phyloP scores from a whole-genome alignment of 306 rosid species.

The apple (Malus domestica) region DNA sequence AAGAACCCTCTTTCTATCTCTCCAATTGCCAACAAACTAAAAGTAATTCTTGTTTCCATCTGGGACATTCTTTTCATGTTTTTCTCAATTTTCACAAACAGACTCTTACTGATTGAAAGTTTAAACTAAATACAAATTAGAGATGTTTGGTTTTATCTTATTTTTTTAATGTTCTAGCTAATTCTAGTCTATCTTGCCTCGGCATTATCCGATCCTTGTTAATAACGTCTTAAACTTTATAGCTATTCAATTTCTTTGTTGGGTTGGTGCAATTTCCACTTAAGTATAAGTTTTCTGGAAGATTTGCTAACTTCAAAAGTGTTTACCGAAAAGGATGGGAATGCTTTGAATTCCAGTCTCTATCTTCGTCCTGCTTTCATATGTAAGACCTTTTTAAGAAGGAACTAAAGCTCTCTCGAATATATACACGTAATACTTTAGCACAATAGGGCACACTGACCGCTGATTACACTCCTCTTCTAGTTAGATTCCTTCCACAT shows the following conservation, averaged over 20 bases:
- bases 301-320: not conserved
- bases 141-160: not conserved
- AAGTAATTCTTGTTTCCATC: slow-evolving; percentile 1
- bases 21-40: not conserved
- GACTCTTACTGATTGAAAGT: not conserved
- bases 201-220: not conserved
- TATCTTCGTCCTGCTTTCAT: not conserved
- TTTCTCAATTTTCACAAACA: not conserved
- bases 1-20: slow-evolving; percentile 7
- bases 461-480: not conserved
- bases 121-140: not conserved
- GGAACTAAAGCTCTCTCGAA: not conserved
- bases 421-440: not conserved
- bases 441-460: not conserved
- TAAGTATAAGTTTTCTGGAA: not conserved
- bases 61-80: slow-evolving; percentile 3
- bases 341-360: not conserved
- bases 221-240: not conserved
- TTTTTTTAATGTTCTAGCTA: not conserved
- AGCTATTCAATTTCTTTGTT: not conserved
- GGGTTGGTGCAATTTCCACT: not conserved
- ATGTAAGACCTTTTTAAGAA: not conserved
- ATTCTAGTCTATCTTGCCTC: not conserved
- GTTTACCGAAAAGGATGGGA: not conserved
- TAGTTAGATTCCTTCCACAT: not conserved